Evolutionary conservation across 129 eudicot species (phyloP), one percentile per base, ranked within the genome.

Genomic region (Tagetes patula): DNA sequence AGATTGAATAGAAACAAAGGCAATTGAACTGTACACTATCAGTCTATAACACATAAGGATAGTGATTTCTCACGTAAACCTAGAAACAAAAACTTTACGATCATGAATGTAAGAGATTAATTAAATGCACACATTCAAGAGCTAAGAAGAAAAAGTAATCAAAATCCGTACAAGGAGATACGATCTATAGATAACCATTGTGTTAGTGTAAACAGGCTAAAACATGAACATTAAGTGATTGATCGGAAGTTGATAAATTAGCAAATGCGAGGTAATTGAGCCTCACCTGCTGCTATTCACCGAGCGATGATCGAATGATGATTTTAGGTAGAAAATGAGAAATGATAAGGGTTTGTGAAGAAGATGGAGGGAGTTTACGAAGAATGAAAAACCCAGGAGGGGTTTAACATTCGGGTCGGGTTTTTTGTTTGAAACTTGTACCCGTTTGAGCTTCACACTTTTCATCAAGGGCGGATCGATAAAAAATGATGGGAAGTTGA

Each of bases 271-370:
- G 6, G 62, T 65, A 79, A 72, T 72, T 79, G 30, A 43, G 72
- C 48, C 74, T 52, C 8, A 72, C 82, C 82, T 33, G 67, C 33
- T 34, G 52, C 69, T 45, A 72, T 72, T 65, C 32, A 5, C 5
- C 43, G n/a, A 38, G 14, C 61, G 82, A 79, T 4, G 58, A 20
- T 53, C 0, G 11, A 34, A 62, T 36, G 60, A 71, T 36, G 43
- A 53, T 30, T 61, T 4, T 71, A 13, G 43, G 50, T 9, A 20
- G 38, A 37, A 6, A 62, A 13, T 37, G 42, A 36, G 33, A 59
- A 38, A 31, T 3, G 8, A 41, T 49, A 70, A 77, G 81, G 76
- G 81, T 77, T 77, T 70, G 76, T 50, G 56, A 61, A 20, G 40
- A 33, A 43, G 76, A 30, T 27, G 67, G 48, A 66, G 48, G 50